A percentile compares a stretch with the other conserved stretches of the same genome.
phyloP scores from a whole-genome alignment of 2,329 filamentous ascomycete genomes.

The Stemphylium beticola region DNA sequence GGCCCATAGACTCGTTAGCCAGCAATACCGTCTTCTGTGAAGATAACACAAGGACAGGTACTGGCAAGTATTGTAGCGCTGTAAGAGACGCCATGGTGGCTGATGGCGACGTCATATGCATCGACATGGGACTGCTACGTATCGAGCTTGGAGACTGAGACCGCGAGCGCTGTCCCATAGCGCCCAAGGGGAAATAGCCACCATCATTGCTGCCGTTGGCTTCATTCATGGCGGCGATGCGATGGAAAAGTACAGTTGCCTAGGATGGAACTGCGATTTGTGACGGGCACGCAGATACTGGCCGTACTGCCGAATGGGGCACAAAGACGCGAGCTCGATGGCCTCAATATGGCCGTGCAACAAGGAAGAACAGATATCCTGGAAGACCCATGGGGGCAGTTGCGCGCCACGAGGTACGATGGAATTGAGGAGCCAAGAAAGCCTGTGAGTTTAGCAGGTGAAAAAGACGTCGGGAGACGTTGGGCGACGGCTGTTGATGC shows the following conservation, averaged over 20 bases:
- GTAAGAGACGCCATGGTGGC: constrained; percentile 42
- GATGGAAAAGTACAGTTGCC: constrained; percentile 2
- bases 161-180: constrained; percentile 24
- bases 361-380: constrained; percentile 2
- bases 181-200: constrained; percentile 40
- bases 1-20: constrained; percentile 77
- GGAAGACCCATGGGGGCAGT: constrained; percentile 1
- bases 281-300: not conserved
- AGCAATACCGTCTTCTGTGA: constrained; percentile 72
- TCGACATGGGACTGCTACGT: constrained; percentile 42
- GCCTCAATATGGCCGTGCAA: constrained; percentile 5
- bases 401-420: not conserved
- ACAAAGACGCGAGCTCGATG: not conserved
- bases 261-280: not conserved
- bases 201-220: constrained; percentile 18
- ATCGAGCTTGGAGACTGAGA: constrained; percentile 39
- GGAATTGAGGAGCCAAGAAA: not conserved
- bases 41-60: constrained; percentile 73
- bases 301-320: not conserved
- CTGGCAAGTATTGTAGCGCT: constrained; percentile 75
- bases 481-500: constrained; percentile 15
- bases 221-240: constrained; percentile 27
- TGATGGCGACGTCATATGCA: constrained; percentile 37
- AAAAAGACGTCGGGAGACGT: constrained; percentile 1
- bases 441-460: constrained; percentile 4